phyloP scores from a whole-genome alignment of 1,284 basidiomycete species.

The Wolfiporia cocos region DNA sequence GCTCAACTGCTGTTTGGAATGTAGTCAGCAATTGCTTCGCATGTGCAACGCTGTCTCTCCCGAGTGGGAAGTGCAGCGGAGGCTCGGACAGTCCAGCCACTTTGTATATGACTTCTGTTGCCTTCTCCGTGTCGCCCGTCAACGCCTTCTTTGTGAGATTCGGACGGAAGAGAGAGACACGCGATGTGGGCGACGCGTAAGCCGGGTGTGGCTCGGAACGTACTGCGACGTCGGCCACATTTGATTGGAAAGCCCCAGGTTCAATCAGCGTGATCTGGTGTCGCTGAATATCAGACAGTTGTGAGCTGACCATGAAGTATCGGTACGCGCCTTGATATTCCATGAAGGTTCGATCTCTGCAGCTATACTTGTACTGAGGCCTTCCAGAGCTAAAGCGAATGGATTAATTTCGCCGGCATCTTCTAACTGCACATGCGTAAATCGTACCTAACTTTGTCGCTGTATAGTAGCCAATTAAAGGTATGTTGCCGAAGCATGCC shows the following conservation, averaged over 20 bases:
- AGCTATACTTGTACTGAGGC: conserved; percentile 24
- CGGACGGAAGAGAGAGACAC: background rate
- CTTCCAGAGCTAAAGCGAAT: conserved; percentile 24
- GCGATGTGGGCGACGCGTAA: background rate
- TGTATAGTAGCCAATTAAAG: conserved; percentile 26
- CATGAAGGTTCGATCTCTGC: conserved; percentile 31
- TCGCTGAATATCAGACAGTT: too few species aligned
- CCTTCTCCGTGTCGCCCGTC: conserved; percentile 1
- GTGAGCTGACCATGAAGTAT: too few species aligned
- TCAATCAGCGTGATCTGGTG: conserved; percentile 8
- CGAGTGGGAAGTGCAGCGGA: conserved; percentile 24
- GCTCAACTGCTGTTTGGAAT: conserved; percentile 14
- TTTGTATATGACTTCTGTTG: conserved; percentile 2
- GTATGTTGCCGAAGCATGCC: conserved; percentile 16
- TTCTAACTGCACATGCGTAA: too few species aligned
- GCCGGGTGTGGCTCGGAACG: background rate
- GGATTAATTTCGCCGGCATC: too few species aligned
- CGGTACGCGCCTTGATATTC: conserved; percentile 34
- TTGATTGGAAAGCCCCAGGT: conserved; percentile 3
- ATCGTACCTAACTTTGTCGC: conserved; percentile 24
- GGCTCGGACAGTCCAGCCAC: conserved; percentile 13
- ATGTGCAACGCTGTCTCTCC: conserved; percentile 9
- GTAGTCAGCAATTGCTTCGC: conserved; percentile 11
- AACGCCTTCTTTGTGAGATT: background rate
- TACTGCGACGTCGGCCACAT: background rate